Evolutionary conservation across 1,139 yeast species (phyloP).

Genomic region (Yueomyces sp.): DNA sequence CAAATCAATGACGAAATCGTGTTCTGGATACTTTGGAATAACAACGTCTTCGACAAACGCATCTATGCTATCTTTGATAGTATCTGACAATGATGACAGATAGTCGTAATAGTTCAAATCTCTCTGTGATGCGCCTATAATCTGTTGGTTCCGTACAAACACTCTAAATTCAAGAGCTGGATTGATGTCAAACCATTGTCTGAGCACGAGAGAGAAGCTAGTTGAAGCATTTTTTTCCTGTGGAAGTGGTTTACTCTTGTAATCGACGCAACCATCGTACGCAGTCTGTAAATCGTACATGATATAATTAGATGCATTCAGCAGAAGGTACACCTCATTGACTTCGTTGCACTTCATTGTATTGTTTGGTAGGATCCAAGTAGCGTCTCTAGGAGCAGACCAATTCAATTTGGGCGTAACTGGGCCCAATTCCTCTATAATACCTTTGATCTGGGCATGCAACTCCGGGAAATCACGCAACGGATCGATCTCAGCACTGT

Average conservation of each 20-base stretch:
- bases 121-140: slow-evolving; percentile 72
- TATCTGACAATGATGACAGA: slow-evolving; percentile 35
- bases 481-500: slow-evolving; percentile 28
- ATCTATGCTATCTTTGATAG: slow-evolving; percentile 38
- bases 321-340: slow-evolving; percentile 62
- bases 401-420: slow-evolving; percentile 88
- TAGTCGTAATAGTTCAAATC: slow-evolving; percentile 76
- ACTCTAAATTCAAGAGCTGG: slow-evolving; percentile 89
- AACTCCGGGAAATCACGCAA: slow-evolving; percentile 42
- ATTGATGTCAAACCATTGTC: slow-evolving; percentile 67
- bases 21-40: slow-evolving; percentile 39
- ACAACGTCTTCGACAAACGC: slow-evolving; percentile 41
- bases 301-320: slow-evolving; percentile 80
- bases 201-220: slow-evolving; percentile 51
- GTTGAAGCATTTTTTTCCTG: slow-evolving; percentile 13
- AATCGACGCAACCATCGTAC: slow-evolving; percentile 32
- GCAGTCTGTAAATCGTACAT: slow-evolving; percentile 74
- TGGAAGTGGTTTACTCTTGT: neutral
- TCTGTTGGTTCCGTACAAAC: slow-evolving; percentile 48
- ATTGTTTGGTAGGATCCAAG: slow-evolving; percentile 78
- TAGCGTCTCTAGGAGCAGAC: slow-evolving; percentile 93
- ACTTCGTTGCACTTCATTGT: slow-evolving; percentile 57
- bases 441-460: slow-evolving; percentile 37
- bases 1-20: slow-evolving; percentile 58
- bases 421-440: slow-evolving; percentile 38